Conservation (phyloP, 306 rosid genomes). For the cucumber (Cucumis sativus) region Cucumber_9930_V3 NC_026658.2:24024501-24025000, state of each 20-base stretch:
- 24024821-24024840: slow-evolving; percentile 34
- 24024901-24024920: slow-evolving; percentile 33
- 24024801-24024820: slow-evolving; percentile 19
- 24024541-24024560: slow-evolving; percentile 39
- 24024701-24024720: slow-evolving; percentile 34
- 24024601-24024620: slow-evolving; percentile 27
- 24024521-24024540: slow-evolving; percentile 15
- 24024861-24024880: slow-evolving; percentile 27
- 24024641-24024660: slow-evolving; percentile 30
- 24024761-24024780: slow-evolving; percentile 25
- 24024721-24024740: slow-evolving; percentile 46
- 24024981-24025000: slow-evolving; percentile 68
- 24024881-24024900: slow-evolving; percentile 23
- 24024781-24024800: slow-evolving; percentile 31
- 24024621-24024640: slow-evolving; percentile 69
- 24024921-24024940: slow-evolving; percentile 30
- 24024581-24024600: slow-evolving; percentile 19
- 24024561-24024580: slow-evolving; percentile 29
- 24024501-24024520: slow-evolving; percentile 43
- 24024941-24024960: slow-evolving; percentile 20
- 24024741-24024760: slow-evolving; percentile 26
- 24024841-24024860: slow-evolving; percentile 53
- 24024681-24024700: slow-evolving; percentile 21
- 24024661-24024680: slow-evolving; percentile 22
- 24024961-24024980: slow-evolving; percentile 30